phyloP scores from a whole-genome alignment of 2,329 filamentous ascomycete genomes.

The Pyrenophora graminea region DNA sequence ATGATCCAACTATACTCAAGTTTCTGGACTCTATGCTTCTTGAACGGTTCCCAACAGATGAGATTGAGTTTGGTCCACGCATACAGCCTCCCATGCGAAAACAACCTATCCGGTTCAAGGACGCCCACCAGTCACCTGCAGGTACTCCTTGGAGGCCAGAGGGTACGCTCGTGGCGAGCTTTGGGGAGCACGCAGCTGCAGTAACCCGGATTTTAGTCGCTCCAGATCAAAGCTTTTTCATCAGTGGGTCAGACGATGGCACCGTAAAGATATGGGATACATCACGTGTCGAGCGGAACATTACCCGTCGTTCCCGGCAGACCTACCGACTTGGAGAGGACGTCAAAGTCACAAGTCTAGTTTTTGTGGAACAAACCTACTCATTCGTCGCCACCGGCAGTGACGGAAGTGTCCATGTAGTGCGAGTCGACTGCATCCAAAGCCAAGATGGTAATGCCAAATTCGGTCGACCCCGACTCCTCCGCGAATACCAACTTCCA shows the following conservation, averaged over 20 bases:
- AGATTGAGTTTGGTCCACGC: slow-evolving; percentile 74
- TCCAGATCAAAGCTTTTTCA: slow-evolving; percentile 91
- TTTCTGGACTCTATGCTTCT: slow-evolving; percentile 83
- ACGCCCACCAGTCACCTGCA: slow-evolving; percentile 52
- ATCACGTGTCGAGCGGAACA: slow-evolving; percentile 83
- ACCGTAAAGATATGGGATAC: slow-evolving; percentile 93
- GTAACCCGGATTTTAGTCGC: slow-evolving; percentile 82
- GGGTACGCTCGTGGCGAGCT: slow-evolving; percentile 82
- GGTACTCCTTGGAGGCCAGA: slow-evolving; percentile 79
- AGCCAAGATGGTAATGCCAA: slow-evolving; percentile 60
- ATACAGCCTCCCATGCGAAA: slow-evolving; percentile 68
- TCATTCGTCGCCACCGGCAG: slow-evolving; percentile 89
- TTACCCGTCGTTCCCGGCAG: slow-evolving; percentile 83
- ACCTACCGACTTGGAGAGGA: slow-evolving; percentile 76
- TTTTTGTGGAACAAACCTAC: slow-evolving; percentile 92
- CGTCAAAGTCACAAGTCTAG: slow-evolving; percentile 76
- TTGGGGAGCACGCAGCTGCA: slow-evolving; percentile 82
- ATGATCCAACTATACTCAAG: slow-evolving; percentile 65
- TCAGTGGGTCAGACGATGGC: slow-evolving; percentile 91
- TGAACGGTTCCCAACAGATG: slow-evolving; percentile 64
- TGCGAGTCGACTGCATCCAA: slow-evolving; percentile 74
- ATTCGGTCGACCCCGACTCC: slow-evolving; percentile 75
- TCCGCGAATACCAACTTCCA: slow-evolving; percentile 76
- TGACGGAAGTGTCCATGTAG: slow-evolving; percentile 81
- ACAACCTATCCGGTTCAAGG: slow-evolving; percentile 58